Conservation (phyloP, 176 grass and related monocot species). For the Rhynchospora tenuis region DNA sequence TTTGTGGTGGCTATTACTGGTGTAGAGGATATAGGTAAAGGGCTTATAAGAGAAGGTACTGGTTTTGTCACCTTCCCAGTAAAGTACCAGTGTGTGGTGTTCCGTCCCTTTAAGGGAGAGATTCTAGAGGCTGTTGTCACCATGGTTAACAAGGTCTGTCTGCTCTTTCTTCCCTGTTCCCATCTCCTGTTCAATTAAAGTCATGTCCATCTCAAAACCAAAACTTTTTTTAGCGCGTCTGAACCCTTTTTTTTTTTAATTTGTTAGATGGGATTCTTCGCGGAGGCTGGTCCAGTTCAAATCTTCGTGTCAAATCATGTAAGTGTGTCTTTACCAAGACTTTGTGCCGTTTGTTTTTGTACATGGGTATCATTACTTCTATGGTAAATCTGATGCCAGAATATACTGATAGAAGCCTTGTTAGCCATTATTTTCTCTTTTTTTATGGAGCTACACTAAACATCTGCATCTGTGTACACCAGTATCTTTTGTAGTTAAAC, state of each 20-base stretch:
- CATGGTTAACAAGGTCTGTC: conserved; percentile 86
- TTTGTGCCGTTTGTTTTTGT: not conserved
- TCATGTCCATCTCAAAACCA: too few species aligned
- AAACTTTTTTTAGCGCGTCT: not conserved
- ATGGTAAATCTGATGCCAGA: not conserved
- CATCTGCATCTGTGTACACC: not conserved
- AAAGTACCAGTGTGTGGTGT: conserved; percentile 96
- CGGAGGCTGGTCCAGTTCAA: conserved; percentile 89
- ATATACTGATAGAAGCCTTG: not conserved
- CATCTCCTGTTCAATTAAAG: not conserved
- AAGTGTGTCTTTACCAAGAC: conserved; percentile 27
- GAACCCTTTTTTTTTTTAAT: not conserved
- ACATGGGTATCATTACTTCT: not conserved
- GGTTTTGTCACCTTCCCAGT: conserved; percentile 97
- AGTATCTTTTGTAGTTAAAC: not conserved
- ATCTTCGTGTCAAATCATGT: conserved; percentile 98
- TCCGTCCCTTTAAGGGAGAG: conserved; percentile 94
- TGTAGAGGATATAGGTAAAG: conserved; percentile 95
- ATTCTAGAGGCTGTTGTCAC: conserved; percentile 97
- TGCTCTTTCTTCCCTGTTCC: not conserved
- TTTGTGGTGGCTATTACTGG: conserved; percentile 98
- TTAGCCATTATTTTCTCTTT: not conserved
- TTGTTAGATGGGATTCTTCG: conserved; percentile 97
- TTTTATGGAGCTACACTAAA: not conserved
- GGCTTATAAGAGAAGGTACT: conserved; percentile 88